A percentile compares a stretch with the other conserved stretches of the same genome.
These are phyloP conservation scores for Leccinum cinnamomeum DNA, from an alignment of 1,284 basidiomycete species.

Conservation along the genomic window DNA sequence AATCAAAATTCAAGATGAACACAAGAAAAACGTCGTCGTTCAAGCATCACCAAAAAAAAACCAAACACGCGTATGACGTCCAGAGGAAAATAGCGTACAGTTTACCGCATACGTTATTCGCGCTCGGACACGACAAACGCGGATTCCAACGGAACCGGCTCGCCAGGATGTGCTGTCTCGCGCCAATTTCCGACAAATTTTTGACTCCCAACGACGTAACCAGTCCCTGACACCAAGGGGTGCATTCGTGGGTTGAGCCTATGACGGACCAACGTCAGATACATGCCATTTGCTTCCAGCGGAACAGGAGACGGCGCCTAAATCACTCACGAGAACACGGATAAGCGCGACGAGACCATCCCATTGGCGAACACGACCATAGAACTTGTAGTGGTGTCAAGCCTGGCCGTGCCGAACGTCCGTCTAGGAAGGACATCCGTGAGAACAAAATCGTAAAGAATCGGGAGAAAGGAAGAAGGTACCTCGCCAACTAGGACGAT, in stretches of 20 bases:
- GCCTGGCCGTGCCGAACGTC: conserved; percentile 55
- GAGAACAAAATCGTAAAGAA: background rate
- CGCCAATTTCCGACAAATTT: conserved; percentile 75
- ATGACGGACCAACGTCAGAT: background rate
- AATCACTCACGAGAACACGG: conserved; percentile 44
- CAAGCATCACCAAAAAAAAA: conserved; percentile 5
- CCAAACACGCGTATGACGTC: background rate
- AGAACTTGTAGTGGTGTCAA: conserved; percentile 59
- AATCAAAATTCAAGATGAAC: conserved; percentile 15
- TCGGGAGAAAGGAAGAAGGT: conserved; percentile 6
- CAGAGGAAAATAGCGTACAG: background rate
- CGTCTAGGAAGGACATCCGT: conserved; percentile 38
- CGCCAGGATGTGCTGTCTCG: conserved; percentile 37
- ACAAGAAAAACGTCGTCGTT: conserved; percentile 6
- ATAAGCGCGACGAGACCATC: conserved; percentile 68
- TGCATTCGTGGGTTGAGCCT: background rate
- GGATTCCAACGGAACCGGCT: conserved; percentile 53
- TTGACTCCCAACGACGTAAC: conserved; percentile 61
- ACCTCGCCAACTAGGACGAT: conserved; percentile 59
- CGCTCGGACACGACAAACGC: conserved; percentile 54
- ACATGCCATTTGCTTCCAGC: background rate
- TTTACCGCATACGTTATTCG: conserved; percentile 22
- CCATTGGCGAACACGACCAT: conserved; percentile 64
- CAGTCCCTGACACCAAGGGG: conserved; percentile 50
- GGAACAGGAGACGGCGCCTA: background rate